Evolutionary conservation across 1,139 yeast species (phyloP).

Genomic region (Magnusiomyces fungicola): DNA sequence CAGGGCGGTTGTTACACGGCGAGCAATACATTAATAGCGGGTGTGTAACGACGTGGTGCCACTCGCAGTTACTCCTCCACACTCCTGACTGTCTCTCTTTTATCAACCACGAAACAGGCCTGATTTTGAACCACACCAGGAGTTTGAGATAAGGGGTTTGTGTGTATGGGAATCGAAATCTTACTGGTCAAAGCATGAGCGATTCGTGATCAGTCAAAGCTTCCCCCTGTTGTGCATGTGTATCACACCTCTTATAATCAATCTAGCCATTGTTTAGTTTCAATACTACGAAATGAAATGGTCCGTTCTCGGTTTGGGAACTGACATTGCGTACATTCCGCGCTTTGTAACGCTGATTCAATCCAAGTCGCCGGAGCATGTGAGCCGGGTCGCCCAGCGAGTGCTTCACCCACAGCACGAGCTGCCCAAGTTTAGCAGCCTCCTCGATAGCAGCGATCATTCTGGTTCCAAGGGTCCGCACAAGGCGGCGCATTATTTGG

Average conservation of each 20-base stretch:
- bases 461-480: not conserved
- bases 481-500: slow-evolving; percentile 34
- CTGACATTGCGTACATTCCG: slow-evolving; percentile 48
- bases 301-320: slow-evolving; percentile 54
- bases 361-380: slow-evolving; percentile 26
- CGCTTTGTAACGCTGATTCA: slow-evolving; percentile 44
- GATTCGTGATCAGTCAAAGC: not conserved
- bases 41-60: too few species aligned
- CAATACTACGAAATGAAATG: slow-evolving; percentile 64
- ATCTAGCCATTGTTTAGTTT: slow-evolving; percentile 23
- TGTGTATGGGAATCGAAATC: too few species aligned
- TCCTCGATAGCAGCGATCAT: not conserved
- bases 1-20: too few species aligned
- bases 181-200: too few species aligned
- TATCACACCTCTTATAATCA: too few species aligned
- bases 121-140: too few species aligned
- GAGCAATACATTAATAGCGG: too few species aligned
- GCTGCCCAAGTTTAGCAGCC: slow-evolving; percentile 33
- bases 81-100: too few species aligned
- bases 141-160: too few species aligned
- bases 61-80: too few species aligned
- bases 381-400: slow-evolving; percentile 41
- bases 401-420: slow-evolving; percentile 48
- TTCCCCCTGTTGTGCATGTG: not conserved
- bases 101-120: too few species aligned